Base-by-base conservation (phyloP, 106 monocot genomes). In the Acorus calamus region DNA sequence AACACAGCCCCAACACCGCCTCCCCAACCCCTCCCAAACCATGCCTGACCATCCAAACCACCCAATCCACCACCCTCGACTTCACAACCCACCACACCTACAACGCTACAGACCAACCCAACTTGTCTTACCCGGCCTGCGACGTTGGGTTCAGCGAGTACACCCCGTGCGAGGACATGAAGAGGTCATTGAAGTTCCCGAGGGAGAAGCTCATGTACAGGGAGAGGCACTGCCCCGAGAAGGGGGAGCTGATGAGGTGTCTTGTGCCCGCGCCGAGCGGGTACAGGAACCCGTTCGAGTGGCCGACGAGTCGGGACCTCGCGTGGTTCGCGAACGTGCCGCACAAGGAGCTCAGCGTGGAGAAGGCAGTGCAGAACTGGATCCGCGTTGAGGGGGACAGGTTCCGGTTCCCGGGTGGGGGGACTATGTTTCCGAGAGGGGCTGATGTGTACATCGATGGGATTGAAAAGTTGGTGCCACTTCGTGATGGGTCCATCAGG, bases 271-370 rank as follows among this genome's bases (percentile, higher is more conserved):
- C 83, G 4, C 86, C 86, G 4, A 71, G 65, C 7, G 65, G 63
- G 42, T 87, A 87, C 47, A 50, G 63, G 50, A 85, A 72, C 50
- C 89, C 84, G 60, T 85, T 85, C 70, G 73, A 71, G 10, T 91
- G 88, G 88, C 88, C 88, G 5, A 58, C 64, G 52, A 80, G 80
- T 63, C 70, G 84, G 8, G 79, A 77, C 52, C 67, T 50, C 65
- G 82, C 78, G 59, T 74, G 70, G 69, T 82, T 66, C 55, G 79
- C 56, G 49, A 86, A 86, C 64, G 63, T 87, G 2, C 86, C 86
- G 42, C 81, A 89, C 44, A 82, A 77, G 71, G 84, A 89, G 70
- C 77, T 85, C 51, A 69, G 53, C 44, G 61, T 85, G 0, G 80
- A 86, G 82, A 86, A 86, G 74, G 79, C 72, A 0, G 28, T 28